These are phyloP conservation scores for Tolypocladium inflatum DNA, from an alignment of 2,329 filamentous ascomycete genomes.

Conservation along the genomic window DNA sequence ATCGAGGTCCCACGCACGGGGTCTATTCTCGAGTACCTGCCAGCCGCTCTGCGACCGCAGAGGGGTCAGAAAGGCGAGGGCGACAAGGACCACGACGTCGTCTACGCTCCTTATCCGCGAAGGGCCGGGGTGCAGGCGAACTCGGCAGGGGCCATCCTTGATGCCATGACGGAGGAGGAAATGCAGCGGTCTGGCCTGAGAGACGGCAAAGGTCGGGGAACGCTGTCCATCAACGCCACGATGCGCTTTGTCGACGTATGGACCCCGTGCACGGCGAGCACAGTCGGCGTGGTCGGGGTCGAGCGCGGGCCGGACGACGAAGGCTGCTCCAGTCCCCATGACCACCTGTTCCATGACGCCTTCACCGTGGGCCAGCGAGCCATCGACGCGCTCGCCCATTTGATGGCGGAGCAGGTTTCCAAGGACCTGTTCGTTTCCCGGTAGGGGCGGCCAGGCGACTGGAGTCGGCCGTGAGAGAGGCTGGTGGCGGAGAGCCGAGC, in stretches of 20 bases:
- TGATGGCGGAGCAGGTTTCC: constrained; percentile 9
- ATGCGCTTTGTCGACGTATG: constrained; percentile 31
- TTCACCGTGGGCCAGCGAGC: constrained; percentile 34
- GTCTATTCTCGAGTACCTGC: constrained; percentile 9
- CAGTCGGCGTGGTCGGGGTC: constrained; percentile 6
- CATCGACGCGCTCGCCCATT: constrained; percentile 9
- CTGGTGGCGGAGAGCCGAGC: neutral
- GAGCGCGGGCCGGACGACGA: constrained; percentile 4
- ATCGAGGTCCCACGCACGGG: constrained; percentile 2
- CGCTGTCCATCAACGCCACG: constrained; percentile 16
- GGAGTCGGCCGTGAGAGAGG: neutral
- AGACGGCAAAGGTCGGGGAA: constrained; percentile 35
- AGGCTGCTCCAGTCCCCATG: constrained; percentile 31
- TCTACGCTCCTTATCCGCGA: constrained; percentile 22
- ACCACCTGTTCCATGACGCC: constrained; percentile 42
- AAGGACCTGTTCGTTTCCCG: constrained; percentile 12
- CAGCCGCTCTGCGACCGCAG: constrained; percentile 5
- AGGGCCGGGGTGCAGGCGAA: constrained; percentile 34
- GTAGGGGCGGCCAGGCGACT: neutral
- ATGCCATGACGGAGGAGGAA: constrained; percentile 38
- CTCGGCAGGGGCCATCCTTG: constrained; percentile 27
- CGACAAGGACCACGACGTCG: constrained; percentile 9
- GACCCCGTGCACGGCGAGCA: constrained; percentile 29
- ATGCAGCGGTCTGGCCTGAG: constrained; percentile 30
- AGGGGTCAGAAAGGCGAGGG: constrained; percentile 2